phyloP scores from a whole-genome alignment of 164 flowering plant genomes.

The Dillenia suffruticosa region DNA sequence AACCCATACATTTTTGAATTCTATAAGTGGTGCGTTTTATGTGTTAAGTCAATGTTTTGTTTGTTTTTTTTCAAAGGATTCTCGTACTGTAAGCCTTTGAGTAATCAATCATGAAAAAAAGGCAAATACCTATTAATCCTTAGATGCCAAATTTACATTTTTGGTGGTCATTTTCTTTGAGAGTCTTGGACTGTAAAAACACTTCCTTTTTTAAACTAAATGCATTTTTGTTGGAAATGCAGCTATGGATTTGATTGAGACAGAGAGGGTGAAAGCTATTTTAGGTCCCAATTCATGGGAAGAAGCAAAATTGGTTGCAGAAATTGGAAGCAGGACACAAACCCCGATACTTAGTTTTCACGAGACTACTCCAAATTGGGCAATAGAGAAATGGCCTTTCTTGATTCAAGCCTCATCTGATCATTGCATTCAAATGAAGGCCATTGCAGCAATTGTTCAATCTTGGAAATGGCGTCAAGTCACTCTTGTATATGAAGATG shows the following conservation, averaged over 20 bases:
- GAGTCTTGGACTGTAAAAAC: no score
- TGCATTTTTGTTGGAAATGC: conserved; percentile 1
- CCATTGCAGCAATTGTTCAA: conserved; percentile 30
- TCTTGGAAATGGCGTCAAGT: conserved; percentile 24
- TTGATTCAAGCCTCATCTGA: conserved; percentile 28
- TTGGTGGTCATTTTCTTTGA: background rate
- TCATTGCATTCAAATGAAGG: conserved; percentile 19
- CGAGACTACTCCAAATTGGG: conserved; percentile 21
- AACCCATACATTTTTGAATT: no score
- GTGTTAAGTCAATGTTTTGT: no score
- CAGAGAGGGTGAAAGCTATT: conserved; percentile 22
- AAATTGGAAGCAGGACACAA: conserved; percentile 29
- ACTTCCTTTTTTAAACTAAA: no score
- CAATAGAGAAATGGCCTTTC: conserved; percentile 35
- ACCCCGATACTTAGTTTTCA: conserved; percentile 44
- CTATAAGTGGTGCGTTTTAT: no score
- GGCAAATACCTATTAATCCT: background rate
- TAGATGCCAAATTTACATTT: background rate
- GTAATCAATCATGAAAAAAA: background rate
- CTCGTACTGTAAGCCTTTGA: background rate
- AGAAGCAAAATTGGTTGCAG: conserved; percentile 39
- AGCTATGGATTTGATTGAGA: conserved; percentile 31
- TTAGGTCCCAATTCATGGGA: conserved; percentile 40
- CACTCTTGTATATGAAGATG: conserved; percentile 39
- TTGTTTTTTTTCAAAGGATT: no score